Percentiles rank a stretch among this genome's conserved stretches.
Conservation (phyloP, 1,139 yeast species). For the Nakaseomyces glabratus region DNA sequence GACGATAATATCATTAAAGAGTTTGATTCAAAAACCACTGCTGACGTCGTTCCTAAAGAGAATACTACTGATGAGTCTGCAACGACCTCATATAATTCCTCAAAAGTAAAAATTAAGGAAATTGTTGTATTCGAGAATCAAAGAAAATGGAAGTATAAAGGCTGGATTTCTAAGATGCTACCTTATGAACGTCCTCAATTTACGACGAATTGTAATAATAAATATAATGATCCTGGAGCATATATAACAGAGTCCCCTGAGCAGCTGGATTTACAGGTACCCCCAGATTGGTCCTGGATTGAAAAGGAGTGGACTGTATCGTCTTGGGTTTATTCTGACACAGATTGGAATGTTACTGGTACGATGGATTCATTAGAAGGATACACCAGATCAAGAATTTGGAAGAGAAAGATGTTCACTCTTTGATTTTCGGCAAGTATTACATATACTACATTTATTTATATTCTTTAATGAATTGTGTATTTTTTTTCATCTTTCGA, state of each 20-base stretch:
- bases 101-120: not conserved
- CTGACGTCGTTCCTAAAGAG: no score
- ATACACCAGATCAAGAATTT: conserved; percentile 24
- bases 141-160: conserved; percentile 24
- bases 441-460: no score
- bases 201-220: conserved; percentile 11
- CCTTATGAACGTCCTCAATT: conserved; percentile 22
- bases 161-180: conserved; percentile 22
- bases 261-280: conserved; percentile 17
- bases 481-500: no score
- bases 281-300: conserved; percentile 24
- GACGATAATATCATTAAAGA: no score
- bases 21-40: no score
- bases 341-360: conserved; percentile 25
- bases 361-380: conserved; percentile 22
- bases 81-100: no score
- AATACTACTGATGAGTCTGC: no score
- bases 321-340: conserved; percentile 24
- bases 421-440: not conserved
- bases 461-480: no score
- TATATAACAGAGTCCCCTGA: conserved; percentile 13
- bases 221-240: conserved; percentile 2
- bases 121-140: conserved; percentile 19
- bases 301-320: conserved; percentile 25
- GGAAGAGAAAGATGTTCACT: conserved; percentile 21